These are phyloP conservation scores for Paramecium octaurelia DNA, from an alignment of 73 alveolate genomes.

Conservation along the genomic window DNA sequence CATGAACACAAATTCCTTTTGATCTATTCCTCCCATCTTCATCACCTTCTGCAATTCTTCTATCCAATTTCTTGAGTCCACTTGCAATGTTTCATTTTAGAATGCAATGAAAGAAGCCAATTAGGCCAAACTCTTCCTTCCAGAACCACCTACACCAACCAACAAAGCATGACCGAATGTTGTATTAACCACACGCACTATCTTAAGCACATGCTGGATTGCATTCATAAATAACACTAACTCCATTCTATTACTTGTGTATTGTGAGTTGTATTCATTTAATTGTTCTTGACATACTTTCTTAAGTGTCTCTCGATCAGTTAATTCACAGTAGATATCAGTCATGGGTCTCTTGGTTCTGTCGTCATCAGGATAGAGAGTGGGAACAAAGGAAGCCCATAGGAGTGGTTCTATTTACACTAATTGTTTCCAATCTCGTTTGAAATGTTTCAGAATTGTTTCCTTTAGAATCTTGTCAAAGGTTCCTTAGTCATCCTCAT, in stretches of 20 bases:
- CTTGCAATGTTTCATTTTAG: constrained; percentile 69
- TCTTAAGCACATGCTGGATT: constrained; percentile 94
- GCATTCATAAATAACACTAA: constrained; percentile 98
- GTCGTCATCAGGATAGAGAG: constrained; percentile 80
- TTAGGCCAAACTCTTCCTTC: constrained; percentile 96
- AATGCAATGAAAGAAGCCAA: constrained; percentile 95
- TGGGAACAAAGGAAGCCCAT: constrained; percentile 90
- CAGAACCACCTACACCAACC: constrained; percentile 99
- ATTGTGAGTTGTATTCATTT: constrained; percentile 75
- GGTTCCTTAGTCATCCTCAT: constrained; percentile 80
- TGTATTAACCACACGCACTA: constrained; percentile 95
- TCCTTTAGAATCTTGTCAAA: constrained; percentile 90
- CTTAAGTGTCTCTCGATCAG: constrained; percentile 76
- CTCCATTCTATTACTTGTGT: constrained; percentile 89
- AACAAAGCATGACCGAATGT: constrained; percentile 98
- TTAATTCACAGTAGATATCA: constrained; percentile 83
- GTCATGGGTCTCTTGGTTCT: constrained; percentile 71
- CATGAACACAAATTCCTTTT: constrained; percentile 81
- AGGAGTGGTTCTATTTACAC: constrained; percentile 89
- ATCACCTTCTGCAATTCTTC: constrained; percentile 87
- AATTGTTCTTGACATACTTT: constrained; percentile 78
- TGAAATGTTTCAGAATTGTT: constrained; percentile 81
- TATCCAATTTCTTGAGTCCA: constrained; percentile 85
- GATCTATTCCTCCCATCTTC: constrained; percentile 87
- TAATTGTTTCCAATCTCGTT: constrained; percentile 85